phyloP scores from a whole-genome alignment of 2,329 filamentous ascomycete species.

The Penicillium polonicum region DNA sequence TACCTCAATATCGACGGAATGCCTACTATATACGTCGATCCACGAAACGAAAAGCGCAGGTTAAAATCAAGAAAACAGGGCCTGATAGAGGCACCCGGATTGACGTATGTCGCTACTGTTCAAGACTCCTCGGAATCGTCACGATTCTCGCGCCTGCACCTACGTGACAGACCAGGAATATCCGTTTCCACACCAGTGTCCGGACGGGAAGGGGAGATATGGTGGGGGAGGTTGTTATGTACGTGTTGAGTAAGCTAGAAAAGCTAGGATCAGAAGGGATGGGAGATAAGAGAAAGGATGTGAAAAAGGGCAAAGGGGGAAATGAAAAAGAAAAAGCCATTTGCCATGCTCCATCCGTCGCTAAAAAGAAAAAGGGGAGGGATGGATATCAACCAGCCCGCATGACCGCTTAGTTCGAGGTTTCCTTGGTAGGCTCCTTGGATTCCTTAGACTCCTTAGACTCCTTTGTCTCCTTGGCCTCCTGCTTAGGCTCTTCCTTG shows the following conservation, averaged over 20 bases:
- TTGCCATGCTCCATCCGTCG: conserved; percentile 30
- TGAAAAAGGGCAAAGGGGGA: conserved; percentile 10
- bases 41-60: background rate
- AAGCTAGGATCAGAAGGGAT: background rate
- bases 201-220: background rate
- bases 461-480: conserved; percentile 8
- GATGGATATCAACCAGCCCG: conserved; percentile 13
- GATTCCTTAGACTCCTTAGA: conserved; percentile 3
- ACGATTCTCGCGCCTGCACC: conserved; percentile 13
- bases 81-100: conserved; percentile 14
- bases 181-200: conserved; percentile 2
- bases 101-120: conserved; percentile 14
- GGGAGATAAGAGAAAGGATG: conserved; percentile 6
- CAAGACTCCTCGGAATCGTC: conserved; percentile 10
- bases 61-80: background rate
- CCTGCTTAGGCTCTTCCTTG: conserved; percentile 13
- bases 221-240: conserved; percentile 14
- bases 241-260: conserved; percentile 14
- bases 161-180: conserved; percentile 11
- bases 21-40: background rate
- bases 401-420: conserved; percentile 12
- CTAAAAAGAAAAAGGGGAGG: conserved; percentile 23
- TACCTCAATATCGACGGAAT: background rate
- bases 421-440: conserved; percentile 5
- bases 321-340: conserved; percentile 24